A percentile compares a stretch with the other conserved stretches of the same genome.
phyloP scores from a whole-genome alignment of 192 early-diverging fungal species.

The Kappamyces sp. region DNA sequence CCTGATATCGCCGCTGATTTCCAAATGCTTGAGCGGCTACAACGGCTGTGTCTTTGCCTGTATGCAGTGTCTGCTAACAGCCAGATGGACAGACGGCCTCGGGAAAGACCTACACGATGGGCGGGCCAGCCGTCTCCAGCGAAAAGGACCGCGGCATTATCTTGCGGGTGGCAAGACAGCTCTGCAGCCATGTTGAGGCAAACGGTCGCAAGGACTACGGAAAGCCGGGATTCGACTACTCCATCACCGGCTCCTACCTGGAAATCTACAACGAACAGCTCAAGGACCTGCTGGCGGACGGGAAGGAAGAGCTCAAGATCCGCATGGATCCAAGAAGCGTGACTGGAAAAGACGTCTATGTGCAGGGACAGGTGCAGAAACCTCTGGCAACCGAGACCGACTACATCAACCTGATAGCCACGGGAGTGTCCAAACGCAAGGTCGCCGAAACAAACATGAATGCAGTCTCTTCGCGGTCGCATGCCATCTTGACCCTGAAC shows the following conservation, averaged over 20 bases:
- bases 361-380: slow-evolving; percentile 39
- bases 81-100: slow-evolving; percentile 8
- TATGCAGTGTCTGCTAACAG: too few species aligned
- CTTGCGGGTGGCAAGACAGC: slow-evolving; percentile 3
- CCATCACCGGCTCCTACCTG: slow-evolving; percentile 34
- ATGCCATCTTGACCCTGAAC: slow-evolving; percentile 69
- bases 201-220: slow-evolving; percentile 11
- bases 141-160: slow-evolving; percentile 6
- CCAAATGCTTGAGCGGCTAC: slow-evolving; percentile 12
- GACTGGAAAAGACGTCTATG: slow-evolving; percentile 36
- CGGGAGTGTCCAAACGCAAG: slow-evolving; percentile 27
- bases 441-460: slow-evolving; percentile 49
- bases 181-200: slow-evolving; percentile 3
- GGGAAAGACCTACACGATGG: slow-evolving; percentile 16
- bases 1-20: slow-evolving; percentile 16
- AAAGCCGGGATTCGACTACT: slow-evolving; percentile 33
- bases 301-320: slow-evolving; percentile 31
- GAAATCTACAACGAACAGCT: slow-evolving; percentile 45
- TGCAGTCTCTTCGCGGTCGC: slow-evolving; percentile 52
- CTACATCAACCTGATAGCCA: slow-evolving; percentile 29
- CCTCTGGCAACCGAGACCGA: slow-evolving; percentile 26
- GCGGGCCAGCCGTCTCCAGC: not conserved
- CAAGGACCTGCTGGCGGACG: slow-evolving; percentile 30
- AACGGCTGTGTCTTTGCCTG: slow-evolving; percentile 15
- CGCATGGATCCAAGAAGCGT: slow-evolving; percentile 34